phyloP scores from a whole-genome alignment of 768 basidiomycete genomes.

The Lentinula guzmanii region DNA sequence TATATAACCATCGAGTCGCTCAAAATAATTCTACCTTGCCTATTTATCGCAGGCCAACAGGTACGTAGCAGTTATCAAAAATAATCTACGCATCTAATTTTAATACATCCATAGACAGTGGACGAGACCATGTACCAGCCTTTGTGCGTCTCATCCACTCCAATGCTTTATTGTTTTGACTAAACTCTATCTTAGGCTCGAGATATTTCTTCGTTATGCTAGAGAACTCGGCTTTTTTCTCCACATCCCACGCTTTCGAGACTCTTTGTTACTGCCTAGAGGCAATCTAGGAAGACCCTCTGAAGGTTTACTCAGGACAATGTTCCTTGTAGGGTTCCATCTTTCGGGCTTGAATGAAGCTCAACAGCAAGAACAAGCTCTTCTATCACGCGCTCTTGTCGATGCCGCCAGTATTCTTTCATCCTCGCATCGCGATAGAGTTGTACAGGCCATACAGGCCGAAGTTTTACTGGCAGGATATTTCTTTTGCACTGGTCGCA shows the following conservation, averaged over 20 bases:
- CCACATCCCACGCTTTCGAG: conserved; percentile 38
- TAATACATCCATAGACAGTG: background rate
- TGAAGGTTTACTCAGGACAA: conserved; percentile 40
- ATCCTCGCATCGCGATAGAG: conserved; percentile 17
- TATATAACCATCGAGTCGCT: background rate
- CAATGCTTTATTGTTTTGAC: conserved; percentile 32
- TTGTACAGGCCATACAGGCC: conserved; percentile 28
- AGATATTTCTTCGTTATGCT: conserved; percentile 53
- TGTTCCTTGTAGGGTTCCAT: conserved; percentile 49
- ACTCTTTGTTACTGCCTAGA: conserved; percentile 39
- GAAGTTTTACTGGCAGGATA: conserved; percentile 37
- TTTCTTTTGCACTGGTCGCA: conserved; percentile 33
- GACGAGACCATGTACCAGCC: conserved; percentile 17
- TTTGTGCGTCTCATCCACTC: conserved; percentile 30
- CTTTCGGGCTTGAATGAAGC: conserved; percentile 19
- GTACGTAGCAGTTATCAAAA: background rate
- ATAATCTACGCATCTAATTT: background rate
- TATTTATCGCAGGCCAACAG: background rate
- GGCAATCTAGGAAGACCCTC: conserved; percentile 42
- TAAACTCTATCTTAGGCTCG: conserved; percentile 42
- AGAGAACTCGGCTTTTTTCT: conserved; percentile 66
- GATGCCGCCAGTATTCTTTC: conserved; percentile 14
- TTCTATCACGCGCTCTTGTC: conserved; percentile 45
- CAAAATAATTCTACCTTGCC: background rate
- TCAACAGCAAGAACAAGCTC: conserved; percentile 29